Conservation (phyloP, 2,329 filamentous ascomycete species). For the Lasiodiplodia sp. region DNA sequence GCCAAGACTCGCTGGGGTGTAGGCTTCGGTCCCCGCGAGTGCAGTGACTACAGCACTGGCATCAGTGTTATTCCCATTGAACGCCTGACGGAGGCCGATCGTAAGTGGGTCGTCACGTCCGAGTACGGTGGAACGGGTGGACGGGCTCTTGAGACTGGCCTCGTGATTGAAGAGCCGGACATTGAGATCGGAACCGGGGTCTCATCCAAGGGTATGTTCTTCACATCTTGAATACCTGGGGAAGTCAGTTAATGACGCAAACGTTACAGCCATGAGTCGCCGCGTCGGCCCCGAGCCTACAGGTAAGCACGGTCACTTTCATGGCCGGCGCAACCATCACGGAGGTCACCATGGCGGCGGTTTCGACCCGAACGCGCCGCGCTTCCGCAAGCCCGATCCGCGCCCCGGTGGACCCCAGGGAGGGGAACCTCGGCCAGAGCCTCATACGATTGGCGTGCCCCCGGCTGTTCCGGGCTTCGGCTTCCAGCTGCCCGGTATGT, state of each 20-base stretch:
- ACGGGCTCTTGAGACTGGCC: conserved; percentile 76
- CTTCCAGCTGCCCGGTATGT: conserved; percentile 52
- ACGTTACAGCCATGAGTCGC: conserved; percentile 20
- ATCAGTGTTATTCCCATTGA: conserved; percentile 92
- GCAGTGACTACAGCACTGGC: conserved; percentile 92
- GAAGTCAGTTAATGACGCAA: conserved; percentile 31
- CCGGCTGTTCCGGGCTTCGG: conserved; percentile 63
- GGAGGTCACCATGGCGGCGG: conserved; percentile 30
- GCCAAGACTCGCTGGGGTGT: conserved; percentile 92
- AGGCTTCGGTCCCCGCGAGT: conserved; percentile 94
- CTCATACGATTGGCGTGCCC: conserved; percentile 58
- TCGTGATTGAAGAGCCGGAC: conserved; percentile 95
- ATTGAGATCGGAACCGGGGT: conserved; percentile 98
- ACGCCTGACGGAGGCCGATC: conserved; percentile 92
- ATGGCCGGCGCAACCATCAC: conserved; percentile 13
- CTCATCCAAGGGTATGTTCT: conserved; percentile 72
- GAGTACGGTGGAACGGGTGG: conserved; percentile 94
- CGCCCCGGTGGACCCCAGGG: conserved; percentile 31
- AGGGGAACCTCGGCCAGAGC: conserved; percentile 41
- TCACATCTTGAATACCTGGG: conserved; percentile 36
- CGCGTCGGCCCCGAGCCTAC: conserved; percentile 31
- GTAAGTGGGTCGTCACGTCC: conserved; percentile 95
- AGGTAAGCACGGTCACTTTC: conserved; percentile 26
- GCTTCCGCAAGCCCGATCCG: conserved; percentile 42
- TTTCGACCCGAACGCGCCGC: conserved; percentile 35